Percentiles rank a stretch among this genome's conserved stretches.
Conservation (phyloP, 2,329 filamentous ascomycete species). For the Fusarium buharicum region DNA sequence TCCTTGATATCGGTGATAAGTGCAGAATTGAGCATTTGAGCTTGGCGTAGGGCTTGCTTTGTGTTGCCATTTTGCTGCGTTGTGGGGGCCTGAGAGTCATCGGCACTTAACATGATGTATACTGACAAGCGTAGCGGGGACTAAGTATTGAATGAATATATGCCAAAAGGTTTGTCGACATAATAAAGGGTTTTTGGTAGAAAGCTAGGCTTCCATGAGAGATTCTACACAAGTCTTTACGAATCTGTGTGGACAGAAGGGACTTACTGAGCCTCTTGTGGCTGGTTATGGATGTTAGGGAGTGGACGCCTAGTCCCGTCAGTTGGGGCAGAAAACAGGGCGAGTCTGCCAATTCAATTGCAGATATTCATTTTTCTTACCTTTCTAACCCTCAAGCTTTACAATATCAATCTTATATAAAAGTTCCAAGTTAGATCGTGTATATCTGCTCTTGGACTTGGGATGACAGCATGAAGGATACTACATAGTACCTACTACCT, state of each 20-base stretch:
- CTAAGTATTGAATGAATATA: background rate
- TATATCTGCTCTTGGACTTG: no score
- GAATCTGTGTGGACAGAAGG: conserved; percentile 7
- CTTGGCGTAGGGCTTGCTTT: conserved; percentile 13
- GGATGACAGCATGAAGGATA: no score
- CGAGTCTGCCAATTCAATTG: no score
- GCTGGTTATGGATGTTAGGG: no score
- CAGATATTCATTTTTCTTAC: no score
- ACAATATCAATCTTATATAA: no score
- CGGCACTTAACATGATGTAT: conserved; percentile 9
- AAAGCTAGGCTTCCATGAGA: conserved; percentile 3
- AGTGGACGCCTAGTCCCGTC: no score
- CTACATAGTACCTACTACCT: no score
- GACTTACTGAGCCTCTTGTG: conserved; percentile 18
- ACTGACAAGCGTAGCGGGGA: background rate
- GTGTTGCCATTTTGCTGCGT: conserved; percentile 11
- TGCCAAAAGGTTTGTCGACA: background rate
- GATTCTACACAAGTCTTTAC: conserved; percentile 5
- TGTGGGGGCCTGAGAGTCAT: background rate
- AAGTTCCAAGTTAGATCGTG: no score
- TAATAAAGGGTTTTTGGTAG: background rate
- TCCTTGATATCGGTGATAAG: conserved; percentile 15
- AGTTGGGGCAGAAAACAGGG: no score
- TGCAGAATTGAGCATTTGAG: conserved; percentile 33
- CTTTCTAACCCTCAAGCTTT: no score